phyloP scores from a whole-genome alignment of 352 stramenopile genomes.

The Pythium brassicae region DNA sequence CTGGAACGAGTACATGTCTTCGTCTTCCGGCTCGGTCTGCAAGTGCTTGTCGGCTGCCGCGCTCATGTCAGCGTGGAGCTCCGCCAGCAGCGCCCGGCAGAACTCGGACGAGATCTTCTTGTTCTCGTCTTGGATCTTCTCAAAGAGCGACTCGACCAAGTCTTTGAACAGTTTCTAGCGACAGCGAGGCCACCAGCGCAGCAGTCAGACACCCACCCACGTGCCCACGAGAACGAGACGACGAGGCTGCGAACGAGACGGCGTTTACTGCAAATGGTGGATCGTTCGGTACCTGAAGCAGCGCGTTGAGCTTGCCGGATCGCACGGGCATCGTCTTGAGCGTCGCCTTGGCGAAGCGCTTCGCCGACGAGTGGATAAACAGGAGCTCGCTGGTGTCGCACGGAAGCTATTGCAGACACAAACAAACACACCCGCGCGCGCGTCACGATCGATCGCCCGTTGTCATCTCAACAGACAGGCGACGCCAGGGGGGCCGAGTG shows the following conservation, averaged over 20 bases:
- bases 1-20: slow-evolving; percentile 65
- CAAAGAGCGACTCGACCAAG: slow-evolving; percentile 59
- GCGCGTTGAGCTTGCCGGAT: slow-evolving; percentile 51
- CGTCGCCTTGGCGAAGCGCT: slow-evolving; percentile 40
- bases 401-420: slow-evolving; percentile 33
- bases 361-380: slow-evolving; percentile 42
- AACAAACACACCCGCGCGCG: neutral
- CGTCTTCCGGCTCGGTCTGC: slow-evolving; percentile 31
- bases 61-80: slow-evolving; percentile 60
- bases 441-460: neutral
- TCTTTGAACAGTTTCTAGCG: slow-evolving; percentile 78
- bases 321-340: slow-evolving; percentile 66
- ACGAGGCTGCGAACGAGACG: neutral
- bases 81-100: slow-evolving; percentile 48
- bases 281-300: slow-evolving; percentile 42
- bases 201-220: neutral
- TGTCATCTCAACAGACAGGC: neutral
- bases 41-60: slow-evolving; percentile 54
- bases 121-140: slow-evolving; percentile 71
- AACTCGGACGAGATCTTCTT: slow-evolving; percentile 54
- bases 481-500: too few species aligned
- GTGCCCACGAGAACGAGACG: neutral
- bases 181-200: neutral
- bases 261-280: neutral
- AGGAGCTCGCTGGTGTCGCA: slow-evolving; percentile 52